Percentiles rank a stretch among this genome's conserved stretches.
Conservation (phyloP, 1,284 basidiomycete species). For the Thelephora terrestris region DNA sequence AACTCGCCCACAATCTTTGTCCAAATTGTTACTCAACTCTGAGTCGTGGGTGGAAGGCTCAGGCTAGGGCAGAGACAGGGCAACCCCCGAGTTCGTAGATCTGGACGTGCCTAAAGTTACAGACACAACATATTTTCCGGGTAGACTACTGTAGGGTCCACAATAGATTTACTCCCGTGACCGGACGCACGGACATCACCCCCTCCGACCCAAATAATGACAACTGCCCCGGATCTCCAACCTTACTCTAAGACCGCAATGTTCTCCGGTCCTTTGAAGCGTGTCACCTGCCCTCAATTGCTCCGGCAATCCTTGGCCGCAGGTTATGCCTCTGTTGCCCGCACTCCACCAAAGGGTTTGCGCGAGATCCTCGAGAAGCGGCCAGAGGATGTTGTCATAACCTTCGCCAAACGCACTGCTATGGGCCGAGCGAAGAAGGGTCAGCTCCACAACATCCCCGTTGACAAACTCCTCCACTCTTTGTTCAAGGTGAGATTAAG, state of each 20-base stretch:
- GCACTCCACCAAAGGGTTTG: conserved; percentile 36
- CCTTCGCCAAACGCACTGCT: conserved; percentile 74
- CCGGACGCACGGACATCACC: too few species aligned
- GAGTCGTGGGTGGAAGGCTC: conserved; percentile 52
- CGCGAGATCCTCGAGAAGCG: conserved; percentile 46
- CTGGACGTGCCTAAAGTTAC: too few species aligned
- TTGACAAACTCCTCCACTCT: conserved; percentile 63
- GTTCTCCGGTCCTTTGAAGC: conserved; percentile 12
- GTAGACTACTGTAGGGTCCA: too few species aligned
- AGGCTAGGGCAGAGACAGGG: conserved; percentile 15
- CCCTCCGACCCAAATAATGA: too few species aligned
- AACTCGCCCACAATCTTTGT: conserved; percentile 87
- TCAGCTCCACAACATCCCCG: conserved; percentile 65
- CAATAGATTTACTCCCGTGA: too few species aligned
- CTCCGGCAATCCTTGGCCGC: neutral
- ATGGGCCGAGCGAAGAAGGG: conserved; percentile 74
- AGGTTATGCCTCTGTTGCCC: conserved; percentile 29
- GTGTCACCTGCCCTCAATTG: conserved; percentile 6
- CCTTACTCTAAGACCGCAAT: conserved; percentile 9
- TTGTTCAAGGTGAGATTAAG: conserved; percentile 46
- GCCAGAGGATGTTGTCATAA: conserved; percentile 78
- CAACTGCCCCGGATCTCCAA: neutral
- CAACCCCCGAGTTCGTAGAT: too few species aligned
- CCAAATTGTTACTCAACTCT: conserved; percentile 76
- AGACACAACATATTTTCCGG: too few species aligned